Conservation (phyloP, 2,329 filamentous ascomycete species). For the Trichophaea hybrida region DNA sequence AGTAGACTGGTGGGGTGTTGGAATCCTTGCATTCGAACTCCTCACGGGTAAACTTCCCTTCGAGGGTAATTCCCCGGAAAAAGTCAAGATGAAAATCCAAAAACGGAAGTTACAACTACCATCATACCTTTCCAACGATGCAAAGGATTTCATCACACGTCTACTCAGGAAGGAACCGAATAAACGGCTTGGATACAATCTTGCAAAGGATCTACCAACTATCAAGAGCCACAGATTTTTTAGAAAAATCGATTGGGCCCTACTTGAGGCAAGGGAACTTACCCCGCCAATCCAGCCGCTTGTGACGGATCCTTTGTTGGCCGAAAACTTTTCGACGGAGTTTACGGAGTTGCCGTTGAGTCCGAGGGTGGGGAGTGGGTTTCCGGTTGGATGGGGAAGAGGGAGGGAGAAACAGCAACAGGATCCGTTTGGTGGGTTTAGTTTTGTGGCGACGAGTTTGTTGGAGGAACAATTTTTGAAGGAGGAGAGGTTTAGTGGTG, state of each 20-base stretch:
- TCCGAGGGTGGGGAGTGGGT: conserved; percentile 40
- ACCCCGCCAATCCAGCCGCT: conserved; percentile 82
- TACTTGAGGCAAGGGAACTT: conserved; percentile 64
- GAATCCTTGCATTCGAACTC: conserved; percentile 79
- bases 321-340: conserved; percentile 89
- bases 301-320: conserved; percentile 87
- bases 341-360: conserved; percentile 79
- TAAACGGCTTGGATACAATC: conserved; percentile 76
- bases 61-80: conserved; percentile 70
- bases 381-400: conserved; percentile 29
- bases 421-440: conserved; percentile 45
- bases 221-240: conserved; percentile 96
- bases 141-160: conserved; percentile 83
- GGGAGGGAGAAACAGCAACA: conserved; percentile 30
- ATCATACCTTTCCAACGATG: conserved; percentile 80
- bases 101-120: conserved; percentile 81
- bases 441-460: conserved; percentile 35
- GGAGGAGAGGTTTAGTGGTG: conserved; percentile 4
- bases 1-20: conserved; percentile 98
- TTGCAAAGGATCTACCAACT: conserved; percentile 70
- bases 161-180: conserved; percentile 81
- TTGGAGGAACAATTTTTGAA: conserved; percentile 10
- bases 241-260: conserved; percentile 88
- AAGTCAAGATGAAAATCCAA: conserved; percentile 90
- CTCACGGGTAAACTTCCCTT: conserved; percentile 89